Evolutionary conservation across 2,329 filamentous ascomycete genomes (phyloP), one percentile per base, ranked within the genome.

Genomic region (Trichoderma atroviride): DNA sequence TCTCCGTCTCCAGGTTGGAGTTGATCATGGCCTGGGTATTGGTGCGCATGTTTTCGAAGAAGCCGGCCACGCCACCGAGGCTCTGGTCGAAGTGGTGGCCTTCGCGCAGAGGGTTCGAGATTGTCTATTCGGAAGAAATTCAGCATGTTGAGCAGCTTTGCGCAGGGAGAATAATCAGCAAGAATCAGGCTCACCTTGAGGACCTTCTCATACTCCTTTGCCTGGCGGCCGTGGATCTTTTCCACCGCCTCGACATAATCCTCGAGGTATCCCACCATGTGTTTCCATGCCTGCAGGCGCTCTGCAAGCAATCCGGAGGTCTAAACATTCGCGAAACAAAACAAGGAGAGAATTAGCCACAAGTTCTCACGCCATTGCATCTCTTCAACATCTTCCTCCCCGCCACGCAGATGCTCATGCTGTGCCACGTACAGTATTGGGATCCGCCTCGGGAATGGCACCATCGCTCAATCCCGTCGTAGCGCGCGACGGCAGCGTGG

Each of bases 141-240:
- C 35, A 19, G 7, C 27, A 47, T 35, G 62, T 65, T 65, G 13
- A 65, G 11, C 62, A 10, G 22, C 27, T 24, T 24, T n/a, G 19
- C 31, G 24, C 31, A 40, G 43, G 43, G 19, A 5, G 10, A 57
- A 65, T 6, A 19, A 43, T 19, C 16, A n/a, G 16, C 6, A 19
- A 14, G n/a, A 43, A 24, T n/a, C 24, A 11, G 35, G 67, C 74
- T 22, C 66, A 81, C 91, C 89, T 98, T 99, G 76, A 98, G 82
- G 11, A 96, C 90, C 81, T 92, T 95, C 83, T 98, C 94, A 77
- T 97, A 97, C 80, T 98, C 95, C 83, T 97, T 98, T 67, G 93
- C 89, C 74, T 97, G 91, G 13, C 88, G 86, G 77, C 90, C 91
- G 78, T 97, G 91, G 70, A 93, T 85, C 85, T 95, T 97, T 80